A percentile compares a stretch with the other conserved stretches of the same genome.
Evolutionary conservation across 305 asterid genomes (phyloP).

Genomic region (Fraxinus greggii): DNA sequence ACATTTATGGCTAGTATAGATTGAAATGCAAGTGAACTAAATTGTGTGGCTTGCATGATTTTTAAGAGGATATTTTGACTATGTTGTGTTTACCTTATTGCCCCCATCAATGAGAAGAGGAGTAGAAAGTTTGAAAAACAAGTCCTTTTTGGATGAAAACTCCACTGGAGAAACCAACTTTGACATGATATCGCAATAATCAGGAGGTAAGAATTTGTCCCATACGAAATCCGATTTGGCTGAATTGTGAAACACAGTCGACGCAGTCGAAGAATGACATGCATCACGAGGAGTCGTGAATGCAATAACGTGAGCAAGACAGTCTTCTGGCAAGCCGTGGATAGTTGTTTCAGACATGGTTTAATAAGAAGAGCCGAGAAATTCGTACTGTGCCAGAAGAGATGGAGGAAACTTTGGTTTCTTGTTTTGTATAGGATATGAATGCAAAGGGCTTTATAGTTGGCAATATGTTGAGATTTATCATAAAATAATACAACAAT

Average conservation of each 20-base stretch:
- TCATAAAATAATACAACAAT: constrained; percentile 18
- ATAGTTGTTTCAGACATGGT: constrained; percentile 14
- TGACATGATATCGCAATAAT: constrained; percentile 44
- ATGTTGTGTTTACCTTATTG: constrained; percentile 37
- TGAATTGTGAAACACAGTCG: constrained; percentile 36
- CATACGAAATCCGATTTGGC: constrained; percentile 51
- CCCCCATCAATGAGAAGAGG: constrained; percentile 71
- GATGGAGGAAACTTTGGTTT: not conserved
- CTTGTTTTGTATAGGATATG: not conserved
- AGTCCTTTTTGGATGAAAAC: constrained; percentile 51
- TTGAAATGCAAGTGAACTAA: not conserved
- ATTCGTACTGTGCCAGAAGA: not conserved
- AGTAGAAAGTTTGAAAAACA: constrained; percentile 46
- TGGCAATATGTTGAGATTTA: not conserved
- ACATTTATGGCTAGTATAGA: not conserved
- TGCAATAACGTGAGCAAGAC: constrained; percentile 41
- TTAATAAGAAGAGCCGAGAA: not conserved
- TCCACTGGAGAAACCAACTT: constrained; percentile 38
- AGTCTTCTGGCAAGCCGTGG: constrained; percentile 55
- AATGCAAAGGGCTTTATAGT: constrained; percentile 1
- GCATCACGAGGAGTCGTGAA: constrained; percentile 52
- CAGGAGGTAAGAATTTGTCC: constrained; percentile 58
- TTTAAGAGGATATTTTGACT: not conserved
- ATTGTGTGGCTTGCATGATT: not conserved
- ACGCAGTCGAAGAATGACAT: constrained; percentile 37